A percentile compares a stretch with the other conserved stretches of the same genome.
Conservation (phyloP, 352 stramenopile species). For the Phytopythium montanum region DNA sequence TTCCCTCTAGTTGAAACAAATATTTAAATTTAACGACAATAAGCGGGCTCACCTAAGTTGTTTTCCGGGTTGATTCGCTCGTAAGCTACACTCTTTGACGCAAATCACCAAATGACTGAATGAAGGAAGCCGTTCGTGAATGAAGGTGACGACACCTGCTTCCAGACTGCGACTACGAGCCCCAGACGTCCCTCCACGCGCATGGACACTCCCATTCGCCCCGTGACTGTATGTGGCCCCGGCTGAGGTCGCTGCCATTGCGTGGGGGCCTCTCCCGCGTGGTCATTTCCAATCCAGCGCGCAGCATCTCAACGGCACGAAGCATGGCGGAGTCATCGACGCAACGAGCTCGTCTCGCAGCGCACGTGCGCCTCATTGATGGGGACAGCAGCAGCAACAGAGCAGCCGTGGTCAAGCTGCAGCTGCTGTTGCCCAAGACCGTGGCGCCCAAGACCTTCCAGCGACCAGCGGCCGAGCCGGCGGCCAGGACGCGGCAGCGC, state of each 20-base stretch:
- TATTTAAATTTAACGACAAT: too few relatives aligned
- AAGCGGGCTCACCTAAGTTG: too few relatives aligned
- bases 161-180: too few relatives aligned
- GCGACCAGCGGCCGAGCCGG: conserved; percentile 29
- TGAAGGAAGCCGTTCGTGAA: conserved; percentile 3
- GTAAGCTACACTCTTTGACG: neutral
- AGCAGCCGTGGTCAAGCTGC: conserved; percentile 31
- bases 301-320: neutral
- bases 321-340: neutral
- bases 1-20: neutral
- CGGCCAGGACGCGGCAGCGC: conserved; percentile 54
- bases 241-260: neutral
- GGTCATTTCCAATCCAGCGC: neutral
- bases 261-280: neutral
- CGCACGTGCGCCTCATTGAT: conserved; percentile 43
- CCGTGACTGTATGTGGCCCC: neutral
- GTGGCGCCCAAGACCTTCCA: conserved; percentile 41
- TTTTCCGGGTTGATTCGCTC: too few relatives aligned
- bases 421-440: conserved; percentile 44
- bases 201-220: neutral
- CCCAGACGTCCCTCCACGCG: neutral
- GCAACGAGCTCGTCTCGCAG: conserved; percentile 18
- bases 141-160: conserved; percentile 1
- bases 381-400: conserved; percentile 27
- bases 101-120: neutral